Evolutionary conservation across 805 yeast genomes (phyloP).

Genomic region (Hyphopichia homilentoma): DNA sequence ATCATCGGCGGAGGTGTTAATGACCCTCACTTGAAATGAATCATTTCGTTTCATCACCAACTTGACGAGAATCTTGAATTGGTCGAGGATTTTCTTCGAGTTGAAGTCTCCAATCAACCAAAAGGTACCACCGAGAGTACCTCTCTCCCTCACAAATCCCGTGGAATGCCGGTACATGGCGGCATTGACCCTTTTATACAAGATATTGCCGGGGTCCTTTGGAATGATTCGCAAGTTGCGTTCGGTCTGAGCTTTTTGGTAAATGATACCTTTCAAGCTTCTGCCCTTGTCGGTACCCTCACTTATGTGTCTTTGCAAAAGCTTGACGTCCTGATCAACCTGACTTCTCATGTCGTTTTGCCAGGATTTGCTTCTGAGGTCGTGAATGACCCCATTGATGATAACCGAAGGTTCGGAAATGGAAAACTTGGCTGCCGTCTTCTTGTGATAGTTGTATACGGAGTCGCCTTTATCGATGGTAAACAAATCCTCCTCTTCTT

Average conservation of each 20-base stretch:
- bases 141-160: slow-evolving; percentile 13
- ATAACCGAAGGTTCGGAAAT: slow-evolving; percentile 51
- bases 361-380: slow-evolving; percentile 50
- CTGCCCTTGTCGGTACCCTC: slow-evolving; percentile 19
- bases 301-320: slow-evolving; percentile 23
- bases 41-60: slow-evolving; percentile 16
- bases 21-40: slow-evolving; percentile 36
- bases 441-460: slow-evolving; percentile 12
- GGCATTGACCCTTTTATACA: slow-evolving; percentile 25
- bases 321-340: slow-evolving; percentile 48
- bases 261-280: slow-evolving; percentile 38
- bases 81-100: slow-evolving; percentile 32
- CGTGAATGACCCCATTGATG: slow-evolving; percentile 68
- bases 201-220: slow-evolving; percentile 25
- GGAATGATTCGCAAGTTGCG: slow-evolving; percentile 46
- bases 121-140: slow-evolving; percentile 42
- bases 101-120: slow-evolving; percentile 62
- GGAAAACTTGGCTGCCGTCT: slow-evolving; percentile 25
- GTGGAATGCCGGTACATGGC: slow-evolving; percentile 23
- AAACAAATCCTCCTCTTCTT: slow-evolving; percentile 21
- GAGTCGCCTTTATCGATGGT: slow-evolving; percentile 11
- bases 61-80: slow-evolving; percentile 37
- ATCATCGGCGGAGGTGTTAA: slow-evolving; percentile 18
- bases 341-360: slow-evolving; percentile 51
- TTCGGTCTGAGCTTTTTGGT: slow-evolving; percentile 34